Base-by-base conservation (phyloP, 1,284 basidiomycete genomes). In the Porodaedalea pini region DNA sequence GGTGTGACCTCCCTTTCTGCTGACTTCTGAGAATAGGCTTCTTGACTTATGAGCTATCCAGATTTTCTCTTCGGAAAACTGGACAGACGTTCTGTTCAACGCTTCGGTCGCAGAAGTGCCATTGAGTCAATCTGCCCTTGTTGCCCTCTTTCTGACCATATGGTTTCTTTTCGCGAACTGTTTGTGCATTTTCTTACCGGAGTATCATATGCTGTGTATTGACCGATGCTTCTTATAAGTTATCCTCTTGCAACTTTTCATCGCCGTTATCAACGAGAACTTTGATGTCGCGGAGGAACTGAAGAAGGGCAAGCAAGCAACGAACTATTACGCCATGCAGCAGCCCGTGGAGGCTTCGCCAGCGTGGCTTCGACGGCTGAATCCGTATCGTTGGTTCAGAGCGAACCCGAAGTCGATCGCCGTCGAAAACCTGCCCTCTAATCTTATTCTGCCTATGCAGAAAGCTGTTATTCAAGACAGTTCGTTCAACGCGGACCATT, bases 251-350 rank as follows among this genome's bases (percentile, higher is more conserved):
- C 94, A 98, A 67, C 92, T 98, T 88, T 98, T 98, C 76, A 94
- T 99, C 67, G 96, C 95, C 34, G 95, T 98, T 54, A 95, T 99
- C 78, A 94, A 97, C 70, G 95, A 98, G 76, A 98, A 97, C 72
- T 98, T 98, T 65, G 81, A 89, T 43, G 84, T 98, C 3, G 93
- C 94, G 0, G 96, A 98, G 67, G 92, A 96, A 69, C 81, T 87
- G 47, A 98, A 97, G 74, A 85, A 88, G 57, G 82, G 83, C 47
- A 82, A 89, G 63, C 96, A 98, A 70, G 84, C 90, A 6, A 85
- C 78, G 3, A 74, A 81, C 58, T 88, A 84, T 65, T 85, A 80
- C 74, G 81, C 76, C 7, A 78, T 76, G 40, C 81, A 81, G 61
- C 78, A 79, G 45, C 78, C 78, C 2, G 73, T 80, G 56, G 69